Conservation (phyloP, 148 eudicot genomes). For the Bassia scoparia region DNA sequence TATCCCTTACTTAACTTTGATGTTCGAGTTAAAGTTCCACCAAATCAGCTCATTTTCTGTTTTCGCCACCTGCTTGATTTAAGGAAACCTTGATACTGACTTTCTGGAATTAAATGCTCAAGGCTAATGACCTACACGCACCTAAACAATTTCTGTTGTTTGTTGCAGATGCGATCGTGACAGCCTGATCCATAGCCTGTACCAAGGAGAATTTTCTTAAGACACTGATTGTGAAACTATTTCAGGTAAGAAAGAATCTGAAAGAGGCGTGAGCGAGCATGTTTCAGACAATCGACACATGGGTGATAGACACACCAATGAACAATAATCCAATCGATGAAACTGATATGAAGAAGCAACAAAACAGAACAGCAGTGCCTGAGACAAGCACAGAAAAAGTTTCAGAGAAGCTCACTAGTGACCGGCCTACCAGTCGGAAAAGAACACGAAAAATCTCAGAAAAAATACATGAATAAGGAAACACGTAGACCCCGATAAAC, state of each 20-base stretch:
- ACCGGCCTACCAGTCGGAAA: constrained; percentile 35
- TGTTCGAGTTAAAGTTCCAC: too few relatives aligned
- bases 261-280: constrained; percentile 8
- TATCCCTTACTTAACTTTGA: background rate
- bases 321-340: constrained; percentile 21
- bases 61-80: too few relatives aligned
- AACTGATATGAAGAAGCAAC: constrained; percentile 16
- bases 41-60: too few relatives aligned
- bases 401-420: constrained; percentile 36
- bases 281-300: constrained; percentile 11
- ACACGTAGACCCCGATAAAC: too few relatives aligned
- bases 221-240: constrained; percentile 54
- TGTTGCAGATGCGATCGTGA: constrained; percentile 84
- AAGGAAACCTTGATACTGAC: too few relatives aligned
- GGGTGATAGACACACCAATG: too few relatives aligned
- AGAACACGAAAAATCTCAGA: constrained; percentile 32
- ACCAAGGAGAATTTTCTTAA: constrained; percentile 90
- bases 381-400: constrained; percentile 14
- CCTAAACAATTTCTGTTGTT: too few relatives aligned
- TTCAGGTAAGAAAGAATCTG: constrained; percentile 48
- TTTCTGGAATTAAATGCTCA: too few relatives aligned
- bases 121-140: too few relatives aligned
- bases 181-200: constrained; percentile 93
- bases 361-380: background rate
- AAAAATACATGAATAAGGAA: constrained; percentile 23